Base-by-base conservation (phyloP, 352 stramenopile genomes). In the Phytophthora quininea region DNA sequence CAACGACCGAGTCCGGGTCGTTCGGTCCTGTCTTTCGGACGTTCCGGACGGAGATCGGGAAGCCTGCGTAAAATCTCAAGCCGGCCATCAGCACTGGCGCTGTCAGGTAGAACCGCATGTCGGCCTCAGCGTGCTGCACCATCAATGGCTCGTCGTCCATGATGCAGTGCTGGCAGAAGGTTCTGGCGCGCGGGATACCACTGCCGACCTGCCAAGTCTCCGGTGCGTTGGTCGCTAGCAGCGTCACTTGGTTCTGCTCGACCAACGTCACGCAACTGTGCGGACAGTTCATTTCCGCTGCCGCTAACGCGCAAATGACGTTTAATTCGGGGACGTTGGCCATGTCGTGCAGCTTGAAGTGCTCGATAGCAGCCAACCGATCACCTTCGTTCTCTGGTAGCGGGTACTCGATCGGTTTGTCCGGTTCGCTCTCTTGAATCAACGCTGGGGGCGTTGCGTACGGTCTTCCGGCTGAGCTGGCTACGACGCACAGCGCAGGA, bases 91-190 rank as follows among this genome's bases (percentile, higher is more conserved):
- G 47, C 12, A 83, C 69, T 0, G 70, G 70, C 2, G 64, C 58
- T 11, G 77, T 68, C 33, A 71, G 66, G 31, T 75, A 76, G 49
- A 83, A 83, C 1, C 75, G 54, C 43, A 83, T 67, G 48, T 83
- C 75, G 4, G 75, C 57, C 42, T 83, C 71, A 1, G 73, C 69
- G n/a, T 83, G 64, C 11, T 51, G 69, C 10, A 83, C 70, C 1
- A 80, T 50, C 24, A 80, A 32, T 4, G 72, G 75, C 4, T 67
- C 58, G 5, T 77, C 65, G 12, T 79, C 64, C 75, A 83, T 83
- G 54, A 83, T 61, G 33, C 76, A 76, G 42, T 83, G 75, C 49
- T 76, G 63, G 48, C 75, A 83, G 40, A 83, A 80, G 0, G 69
- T 77, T 64, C 80, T 61, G 14, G 74, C 64, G 0, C 75, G 64